Evolutionary conservation across 2,329 filamentous ascomycete genomes (phyloP).

Genomic region (Neopestalotiopsis sp.): DNA sequence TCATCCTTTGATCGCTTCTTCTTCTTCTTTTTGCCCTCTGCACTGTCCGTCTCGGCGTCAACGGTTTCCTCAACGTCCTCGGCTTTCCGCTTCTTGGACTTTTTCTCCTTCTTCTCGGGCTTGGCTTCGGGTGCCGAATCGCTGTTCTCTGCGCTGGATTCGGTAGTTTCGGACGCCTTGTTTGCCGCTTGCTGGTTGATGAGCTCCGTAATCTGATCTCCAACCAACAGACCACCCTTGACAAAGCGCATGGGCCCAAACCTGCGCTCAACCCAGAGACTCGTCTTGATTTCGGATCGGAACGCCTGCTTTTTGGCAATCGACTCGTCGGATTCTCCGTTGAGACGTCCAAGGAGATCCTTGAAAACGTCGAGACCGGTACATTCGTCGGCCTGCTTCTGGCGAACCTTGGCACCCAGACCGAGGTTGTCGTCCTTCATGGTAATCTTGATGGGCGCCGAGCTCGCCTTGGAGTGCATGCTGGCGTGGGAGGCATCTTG

Average conservation of each 20-base stretch:
- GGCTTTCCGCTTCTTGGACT: conserved; percentile 44
- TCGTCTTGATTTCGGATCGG: conserved; percentile 72
- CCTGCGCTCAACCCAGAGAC: conserved; percentile 74
- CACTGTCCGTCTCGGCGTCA: conserved; percentile 38
- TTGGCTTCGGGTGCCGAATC: conserved; percentile 17
- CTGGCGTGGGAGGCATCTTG: conserved; percentile 76
- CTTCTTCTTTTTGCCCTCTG: conserved; percentile 40
- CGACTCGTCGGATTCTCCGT: conserved; percentile 80
- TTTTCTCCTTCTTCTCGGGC: conserved; percentile 39
- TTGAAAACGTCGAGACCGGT: conserved; percentile 89
- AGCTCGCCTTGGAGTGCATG: conserved; percentile 79
- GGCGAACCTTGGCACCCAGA: conserved; percentile 72
- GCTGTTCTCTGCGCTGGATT: not conserved
- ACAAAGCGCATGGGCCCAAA: conserved; percentile 88
- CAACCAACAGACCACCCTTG: conserved; percentile 74
- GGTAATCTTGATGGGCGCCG: conserved; percentile 82
- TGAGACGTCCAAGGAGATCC: conserved; percentile 83
- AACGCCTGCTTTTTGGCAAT: conserved; percentile 73
- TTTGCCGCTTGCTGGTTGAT: conserved; percentile 43
- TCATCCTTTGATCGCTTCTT: conserved; percentile 39
- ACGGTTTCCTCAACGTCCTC: conserved; percentile 36
- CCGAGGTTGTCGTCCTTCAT: conserved; percentile 93
- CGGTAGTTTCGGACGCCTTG: conserved; percentile 40
- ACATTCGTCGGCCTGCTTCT: conserved; percentile 74
- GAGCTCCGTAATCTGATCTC: conserved; percentile 58